Evolutionary conservation across 768 basidiomycete species (phyloP).

Genomic region (Mycena chlorophos): DNA sequence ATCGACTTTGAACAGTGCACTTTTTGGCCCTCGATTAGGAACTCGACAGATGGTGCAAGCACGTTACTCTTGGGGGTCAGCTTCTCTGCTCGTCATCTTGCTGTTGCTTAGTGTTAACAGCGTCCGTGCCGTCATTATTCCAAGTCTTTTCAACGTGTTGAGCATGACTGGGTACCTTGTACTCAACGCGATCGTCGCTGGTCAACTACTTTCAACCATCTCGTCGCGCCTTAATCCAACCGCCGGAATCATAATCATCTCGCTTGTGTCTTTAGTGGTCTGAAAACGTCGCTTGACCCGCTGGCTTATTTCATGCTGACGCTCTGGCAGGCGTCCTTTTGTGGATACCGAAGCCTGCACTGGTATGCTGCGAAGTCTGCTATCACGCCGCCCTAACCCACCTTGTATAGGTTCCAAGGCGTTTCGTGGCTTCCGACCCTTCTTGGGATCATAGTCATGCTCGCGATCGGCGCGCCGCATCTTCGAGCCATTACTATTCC

Average conservation of each 20-base stretch:
- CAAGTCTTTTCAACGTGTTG: background rate
- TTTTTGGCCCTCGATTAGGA: constrained; percentile 3
- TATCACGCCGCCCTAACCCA: background rate
- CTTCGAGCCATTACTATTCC: constrained; percentile 37
- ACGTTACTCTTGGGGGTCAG: background rate
- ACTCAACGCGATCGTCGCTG: constrained; percentile 2
- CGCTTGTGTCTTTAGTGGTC: constrained; percentile 32
- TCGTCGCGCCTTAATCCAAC: constrained; percentile 29
- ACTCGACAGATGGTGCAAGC: constrained; percentile 4
- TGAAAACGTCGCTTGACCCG: background rate
- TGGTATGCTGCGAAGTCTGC: constrained; percentile 35
- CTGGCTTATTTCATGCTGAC: background rate
- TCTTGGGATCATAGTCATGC: constrained; percentile 53
- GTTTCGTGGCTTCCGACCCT: constrained; percentile 57
- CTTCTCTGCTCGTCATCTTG: background rate
- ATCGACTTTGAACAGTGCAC: background rate
- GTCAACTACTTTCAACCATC: constrained; percentile 3
- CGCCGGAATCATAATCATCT: constrained; percentile 34
- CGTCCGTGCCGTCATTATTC: background rate
- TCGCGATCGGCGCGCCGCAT: constrained; percentile 54
- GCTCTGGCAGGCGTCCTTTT: constrained; percentile 60
- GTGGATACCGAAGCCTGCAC: constrained; percentile 49
- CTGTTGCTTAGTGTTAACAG: background rate
- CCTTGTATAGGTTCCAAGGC: constrained; percentile 49
- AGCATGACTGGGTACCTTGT: background rate